A percentile compares a stretch with the other conserved stretches of the same genome.
Evolutionary conservation across 805 yeast genomes (phyloP).

Genomic region (Cyberlindnera japonica): DNA sequence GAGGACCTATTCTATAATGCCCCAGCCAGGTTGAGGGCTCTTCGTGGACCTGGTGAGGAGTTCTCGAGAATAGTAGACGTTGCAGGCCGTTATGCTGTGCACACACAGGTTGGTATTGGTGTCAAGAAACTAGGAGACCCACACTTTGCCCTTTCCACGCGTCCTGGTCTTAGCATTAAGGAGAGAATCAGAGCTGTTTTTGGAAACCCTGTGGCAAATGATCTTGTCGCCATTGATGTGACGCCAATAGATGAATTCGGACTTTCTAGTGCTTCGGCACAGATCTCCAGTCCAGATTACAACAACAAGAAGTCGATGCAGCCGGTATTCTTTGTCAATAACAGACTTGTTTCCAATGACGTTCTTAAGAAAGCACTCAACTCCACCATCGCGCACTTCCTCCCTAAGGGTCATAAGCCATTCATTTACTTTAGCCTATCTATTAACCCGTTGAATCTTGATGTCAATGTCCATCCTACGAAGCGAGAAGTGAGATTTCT

Average conservation of each 20-base stretch:
- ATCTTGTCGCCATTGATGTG: slow-evolving; percentile 48
- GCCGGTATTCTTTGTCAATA: slow-evolving; percentile 82
- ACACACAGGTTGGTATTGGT: slow-evolving; percentile 65
- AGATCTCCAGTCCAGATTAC: slow-evolving; percentile 68
- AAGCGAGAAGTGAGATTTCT: slow-evolving; percentile 87
- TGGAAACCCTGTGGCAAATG: slow-evolving; percentile 66
- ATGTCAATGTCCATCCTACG: slow-evolving; percentile 95
- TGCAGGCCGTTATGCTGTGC: slow-evolving; percentile 78
- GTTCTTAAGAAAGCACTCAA: slow-evolving; percentile 67
- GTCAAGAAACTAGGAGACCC: slow-evolving; percentile 80
- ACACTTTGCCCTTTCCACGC: slow-evolving; percentile 58
- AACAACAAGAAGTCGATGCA: slow-evolving; percentile 58
- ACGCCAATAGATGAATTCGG: slow-evolving; percentile 41
- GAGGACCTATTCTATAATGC: slow-evolving; percentile 89
- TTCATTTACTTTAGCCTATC: slow-evolving; percentile 73
- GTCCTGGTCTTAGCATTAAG: slow-evolving; percentile 43
- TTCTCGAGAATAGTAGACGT: slow-evolving; percentile 75
- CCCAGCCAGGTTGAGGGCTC: slow-evolving; percentile 69
- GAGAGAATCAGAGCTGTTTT: slow-evolving; percentile 74
- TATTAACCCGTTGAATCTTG: slow-evolving; percentile 67
- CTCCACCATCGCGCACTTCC: slow-evolving; percentile 39
- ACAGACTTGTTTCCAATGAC: slow-evolving; percentile 78
- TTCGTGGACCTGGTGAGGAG: slow-evolving; percentile 69
- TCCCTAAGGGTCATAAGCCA: slow-evolving; percentile 77
- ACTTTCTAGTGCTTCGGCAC: slow-evolving; percentile 50